A percentile compares a stretch with the other conserved stretches of the same genome.
phyloP scores from a whole-genome alignment of 345 rosid genomes.

The thale cress (Arabidopsis thaliana) region TAIR10.1 NC_003074.8:20186501-20187000 shows the following conservation, averaged over 20 bases:
- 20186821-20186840: conserved; percentile 15
- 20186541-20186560: background rate
- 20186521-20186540: background rate
- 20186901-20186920: conserved; percentile 14
- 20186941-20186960: background rate
- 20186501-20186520: conserved; percentile 14
- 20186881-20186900: conserved; percentile 26
- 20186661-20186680: conserved; percentile 11
- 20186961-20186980: background rate
- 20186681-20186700: conserved; percentile 5
- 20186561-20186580: conserved; percentile 13
- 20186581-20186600: conserved; percentile 1
- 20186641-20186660: background rate
- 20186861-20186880: conserved; percentile 2
- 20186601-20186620: background rate
- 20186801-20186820: conserved; percentile 14
- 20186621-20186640: conserved; percentile 22
- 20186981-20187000: background rate
- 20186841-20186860: conserved; percentile 4
- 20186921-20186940: background rate
- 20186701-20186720: background rate
- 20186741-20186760: background rate
- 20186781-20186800: background rate
- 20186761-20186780: background rate
- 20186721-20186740: background rate